Evolutionary conservation across 441 rosid genomes (phyloP).

Genomic region (Pelargonium citronellum): DNA sequence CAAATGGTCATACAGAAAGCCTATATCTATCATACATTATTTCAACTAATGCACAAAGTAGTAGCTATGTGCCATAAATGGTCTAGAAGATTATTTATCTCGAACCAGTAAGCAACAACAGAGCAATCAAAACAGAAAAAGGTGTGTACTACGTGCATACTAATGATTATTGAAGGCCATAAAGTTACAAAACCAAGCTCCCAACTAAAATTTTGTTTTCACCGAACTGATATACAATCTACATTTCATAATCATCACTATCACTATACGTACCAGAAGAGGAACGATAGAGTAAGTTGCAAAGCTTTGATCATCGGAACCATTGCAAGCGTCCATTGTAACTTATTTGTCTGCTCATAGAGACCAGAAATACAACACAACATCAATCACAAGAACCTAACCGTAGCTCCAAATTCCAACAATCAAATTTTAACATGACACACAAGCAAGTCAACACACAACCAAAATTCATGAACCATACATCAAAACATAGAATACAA

Average conservation of each 20-base stretch:
- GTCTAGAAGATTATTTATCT: too few relatives aligned
- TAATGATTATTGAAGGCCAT: not conserved
- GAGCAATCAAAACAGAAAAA: too few relatives aligned
- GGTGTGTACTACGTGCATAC: not conserved
- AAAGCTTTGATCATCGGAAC: constrained; percentile 83
- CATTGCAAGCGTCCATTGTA: constrained; percentile 77
- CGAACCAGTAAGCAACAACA: not conserved
- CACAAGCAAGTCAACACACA: constrained; percentile 19
- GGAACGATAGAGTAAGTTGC: constrained; percentile 74
- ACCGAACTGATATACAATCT: not conserved
- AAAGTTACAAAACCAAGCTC: not conserved
- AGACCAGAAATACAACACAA: constrained; percentile 16
- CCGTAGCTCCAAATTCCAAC: not conserved
- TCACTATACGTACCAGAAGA: constrained; percentile 62
- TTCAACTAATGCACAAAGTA: too few relatives aligned
- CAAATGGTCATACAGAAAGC: too few relatives aligned
- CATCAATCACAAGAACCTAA: not conserved
- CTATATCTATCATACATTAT: too few relatives aligned
- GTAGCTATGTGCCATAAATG: too few relatives aligned
- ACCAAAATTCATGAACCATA: not conserved
- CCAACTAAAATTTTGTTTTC: not conserved
- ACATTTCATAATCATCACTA: not conserved
- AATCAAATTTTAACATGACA: not conserved
- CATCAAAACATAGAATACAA: not conserved
- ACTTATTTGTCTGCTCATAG: constrained; percentile 54